A percentile compares a stretch with the other conserved stretches of the same genome.
Evolutionary conservation across 2,329 filamentous ascomycete genomes (phyloP).

Genomic region (Pyrenochaeta sp.): DNA sequence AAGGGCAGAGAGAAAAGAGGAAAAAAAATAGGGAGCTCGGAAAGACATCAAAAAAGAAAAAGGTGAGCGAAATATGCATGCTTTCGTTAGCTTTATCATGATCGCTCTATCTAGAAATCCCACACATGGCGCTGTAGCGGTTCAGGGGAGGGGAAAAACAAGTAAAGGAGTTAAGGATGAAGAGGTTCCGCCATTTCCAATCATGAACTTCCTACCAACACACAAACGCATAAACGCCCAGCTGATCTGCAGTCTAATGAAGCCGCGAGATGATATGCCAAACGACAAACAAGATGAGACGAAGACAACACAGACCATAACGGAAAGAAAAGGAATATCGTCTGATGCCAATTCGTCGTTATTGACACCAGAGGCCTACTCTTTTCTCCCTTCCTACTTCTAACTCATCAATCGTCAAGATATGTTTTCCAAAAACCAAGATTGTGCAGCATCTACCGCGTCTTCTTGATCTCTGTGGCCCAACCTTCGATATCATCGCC

Average conservation of each 20-base stretch:
- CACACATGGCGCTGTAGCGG: no score
- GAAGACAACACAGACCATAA: background rate
- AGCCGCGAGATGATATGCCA: background rate
- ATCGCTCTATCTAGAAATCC: no score
- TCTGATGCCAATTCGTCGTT: background rate
- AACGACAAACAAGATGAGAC: background rate
- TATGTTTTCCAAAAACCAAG: background rate
- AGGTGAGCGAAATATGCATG: no score
- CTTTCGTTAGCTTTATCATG: no score
- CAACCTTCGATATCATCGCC: slow-evolving; percentile 96
- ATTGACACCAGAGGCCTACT: background rate
- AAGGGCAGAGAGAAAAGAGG: no score
- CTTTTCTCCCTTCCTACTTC: background rate
- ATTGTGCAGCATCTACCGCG: slow-evolving; percentile 30
- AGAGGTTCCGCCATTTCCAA: no score
- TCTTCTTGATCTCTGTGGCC: slow-evolving; percentile 82
- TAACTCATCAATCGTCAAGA: background rate
- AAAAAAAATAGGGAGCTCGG: no score
- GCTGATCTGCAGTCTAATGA: background rate
- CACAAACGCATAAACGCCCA: no score
- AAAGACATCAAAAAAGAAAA: no score
- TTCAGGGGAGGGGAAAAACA: no score
- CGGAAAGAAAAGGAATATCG: background rate
- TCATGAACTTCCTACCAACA: no score
- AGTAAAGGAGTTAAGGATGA: no score